Evolutionary conservation across 2,329 filamentous ascomycete genomes (phyloP).

Genomic region (Aspergillus ruber): DNA sequence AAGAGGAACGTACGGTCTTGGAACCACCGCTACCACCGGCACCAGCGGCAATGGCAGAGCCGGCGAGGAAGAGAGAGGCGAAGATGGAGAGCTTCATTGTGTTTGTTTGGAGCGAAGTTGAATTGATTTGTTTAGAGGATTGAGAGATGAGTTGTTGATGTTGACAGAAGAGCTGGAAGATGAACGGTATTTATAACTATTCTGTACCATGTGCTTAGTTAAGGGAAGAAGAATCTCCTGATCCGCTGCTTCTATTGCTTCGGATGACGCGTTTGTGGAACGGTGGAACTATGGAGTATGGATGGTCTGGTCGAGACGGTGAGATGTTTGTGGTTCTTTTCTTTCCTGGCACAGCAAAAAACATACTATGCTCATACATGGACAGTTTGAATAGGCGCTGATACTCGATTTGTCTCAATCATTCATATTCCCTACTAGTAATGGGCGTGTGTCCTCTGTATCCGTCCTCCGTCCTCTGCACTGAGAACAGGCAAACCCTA

Average conservation of each 20-base stretch:
- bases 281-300: neutral
- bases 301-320: too few species aligned
- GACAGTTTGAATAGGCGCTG: too few species aligned
- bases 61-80: conserved; percentile 5
- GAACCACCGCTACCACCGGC: neutral
- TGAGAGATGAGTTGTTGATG: neutral
- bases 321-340: too few species aligned
- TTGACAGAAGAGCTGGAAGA: neutral
- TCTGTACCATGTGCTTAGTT: neutral
- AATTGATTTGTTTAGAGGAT: neutral
- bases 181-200: neutral
- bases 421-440: neutral
- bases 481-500: neutral
- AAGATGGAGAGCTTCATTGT: conserved; percentile 6
- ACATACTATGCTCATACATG: too few species aligned
- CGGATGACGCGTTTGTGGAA: neutral
- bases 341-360: too few species aligned
- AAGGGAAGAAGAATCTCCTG: neutral
- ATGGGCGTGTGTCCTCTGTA: too few species aligned
- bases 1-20: conserved; percentile 2
- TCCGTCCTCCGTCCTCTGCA: neutral
- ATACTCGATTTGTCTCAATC: neutral
- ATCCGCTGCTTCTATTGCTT: neutral
- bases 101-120: neutral
- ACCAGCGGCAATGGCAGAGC: conserved; percentile 4